Evolutionary conservation across 1,284 basidiomycete genomes (phyloP), one percentile per base, ranked within the genome.

Genomic region (Tilletia walkeri): DNA sequence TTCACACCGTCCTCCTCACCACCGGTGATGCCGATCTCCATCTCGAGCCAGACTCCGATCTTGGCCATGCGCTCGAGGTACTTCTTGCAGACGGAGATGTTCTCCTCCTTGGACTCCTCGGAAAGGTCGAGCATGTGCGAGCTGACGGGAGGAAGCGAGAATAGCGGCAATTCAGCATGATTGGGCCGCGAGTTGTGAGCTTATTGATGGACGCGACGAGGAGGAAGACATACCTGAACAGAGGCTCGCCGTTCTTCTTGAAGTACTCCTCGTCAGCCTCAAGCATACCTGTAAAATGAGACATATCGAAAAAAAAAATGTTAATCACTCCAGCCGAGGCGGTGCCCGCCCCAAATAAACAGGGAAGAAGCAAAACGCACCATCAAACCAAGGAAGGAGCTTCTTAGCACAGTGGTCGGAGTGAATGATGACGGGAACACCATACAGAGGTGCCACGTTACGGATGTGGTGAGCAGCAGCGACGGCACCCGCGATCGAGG

Each of bases 51-150:
- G 50, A 85, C 87, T 75, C 92, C 91, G 84, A 98, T 86, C 38
- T 76, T 76, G 38, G 93, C 92, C 94, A 99, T 93, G 84, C 93
- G 92, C 86, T 90, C 88, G 86, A 99, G 95, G 89, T 99, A 99
- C 86, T 94, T 89, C 74, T 88, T 92, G 86, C 96, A 99, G 68
- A 88, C 93, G 71, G 88, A 90, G 83, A 99, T 99, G 89, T 99
- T 99, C 84, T 98, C 89, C 80, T 95, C 95, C 86, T 98, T 96
- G 84, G 93, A 85, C 86, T 99, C 95, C 84, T 99, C 96, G 69
- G 95, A 98, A 78, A 99, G 90, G 86, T 99, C 96, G 79, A 99
- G 90, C 96, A 99, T 99, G 92, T 99, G 96, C 49, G 95, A 98
- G 73, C 68, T 75, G n/a, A n/a, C n/a, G n/a, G n/a, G n/a, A n/a